Evolutionary conservation across 805 yeast species (phyloP), one percentile per base, ranked within the genome.

Genomic region (Clavispora asparagi): DNA sequence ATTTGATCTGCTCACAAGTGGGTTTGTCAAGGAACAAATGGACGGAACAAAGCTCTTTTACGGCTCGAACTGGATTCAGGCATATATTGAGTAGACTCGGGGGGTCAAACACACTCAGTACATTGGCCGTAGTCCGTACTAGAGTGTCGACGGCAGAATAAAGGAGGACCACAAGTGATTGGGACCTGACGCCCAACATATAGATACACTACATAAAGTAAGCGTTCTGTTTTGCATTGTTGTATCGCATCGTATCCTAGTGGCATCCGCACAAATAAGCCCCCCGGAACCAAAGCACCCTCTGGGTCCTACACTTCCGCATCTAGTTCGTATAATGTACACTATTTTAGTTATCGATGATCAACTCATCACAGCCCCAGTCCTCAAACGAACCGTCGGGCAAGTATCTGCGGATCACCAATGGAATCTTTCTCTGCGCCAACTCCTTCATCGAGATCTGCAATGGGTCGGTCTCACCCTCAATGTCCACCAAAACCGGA

Each of bases 321-420:
- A 33, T 33, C 37, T 33, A 33, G 37, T 33, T 33, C 37, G 37
- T 33, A 16, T 33, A 44, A 25, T 41, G 39, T 36, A 26, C 43
- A 43, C 37, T 41, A 27, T 27, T 17, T 61, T 70, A 81, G 60
- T 76, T 81, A 65, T 94, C 98, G 47, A 91, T 87, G 62, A 94
- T 91, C 61, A 94, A 78, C 70, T 94, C 99, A 67, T 94, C 98
- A 61, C 96, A 94, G 44, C 97, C 96, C 99, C 99, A 94, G 64
- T 94, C 99, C 71, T 94, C 99, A 61, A 82, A 92, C 44, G 95
- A 81, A 6, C 98, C 96, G 64, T 95, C 99, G 3, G 99, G 99
- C 57, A 94, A 77, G 63, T 89, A 95, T 68, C 99, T 79, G 78
- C 99, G 82, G 41, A 94, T 87, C 40, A 95, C 95, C 59, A 94